Percentiles rank a stretch among this genome's conserved stretches.
phyloP scores from a whole-genome alignment of 345 rosid species.

The Clausena lansium region DNA sequence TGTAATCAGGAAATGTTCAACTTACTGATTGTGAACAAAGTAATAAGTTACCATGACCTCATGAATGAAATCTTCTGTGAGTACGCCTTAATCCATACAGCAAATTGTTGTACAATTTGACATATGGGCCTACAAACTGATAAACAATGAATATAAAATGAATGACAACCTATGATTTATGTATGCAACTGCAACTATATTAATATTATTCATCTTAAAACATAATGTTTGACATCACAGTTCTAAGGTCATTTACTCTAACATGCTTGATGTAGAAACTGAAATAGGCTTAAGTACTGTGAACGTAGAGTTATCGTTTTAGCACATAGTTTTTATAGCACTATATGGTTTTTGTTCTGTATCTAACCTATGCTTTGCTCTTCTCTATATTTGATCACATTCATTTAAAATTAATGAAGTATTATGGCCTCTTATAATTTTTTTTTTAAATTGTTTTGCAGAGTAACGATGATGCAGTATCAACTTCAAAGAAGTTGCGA shows the following conservation, averaged over 20 bases:
- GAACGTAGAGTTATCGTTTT: not conserved
- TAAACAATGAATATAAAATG: not conserved
- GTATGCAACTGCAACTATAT: not conserved
- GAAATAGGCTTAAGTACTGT: not conserved
- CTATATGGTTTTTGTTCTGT: not conserved
- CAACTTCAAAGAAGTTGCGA: not conserved
- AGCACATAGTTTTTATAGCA: not conserved
- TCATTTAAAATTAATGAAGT: not conserved
- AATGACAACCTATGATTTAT: not conserved
- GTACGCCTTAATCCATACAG: not conserved
- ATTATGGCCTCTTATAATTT: not conserved
- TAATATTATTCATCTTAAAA: not conserved
- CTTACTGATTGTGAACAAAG: not conserved
- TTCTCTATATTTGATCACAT: not conserved
- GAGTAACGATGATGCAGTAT: constrained; percentile 13
- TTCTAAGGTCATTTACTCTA: not conserved
- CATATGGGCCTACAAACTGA: not conserved
- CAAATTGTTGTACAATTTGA: not conserved
- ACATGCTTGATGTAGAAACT: not conserved
- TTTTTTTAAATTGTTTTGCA: not conserved
- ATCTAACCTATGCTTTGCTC: not conserved
- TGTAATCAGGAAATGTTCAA: not conserved
- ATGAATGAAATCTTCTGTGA: not conserved
- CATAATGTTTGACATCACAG: not conserved
- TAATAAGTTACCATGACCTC: not conserved